Base-by-base conservation (phyloP, 2,329 filamentous ascomycete species). In the Calonectria pauciramosa region DNA sequence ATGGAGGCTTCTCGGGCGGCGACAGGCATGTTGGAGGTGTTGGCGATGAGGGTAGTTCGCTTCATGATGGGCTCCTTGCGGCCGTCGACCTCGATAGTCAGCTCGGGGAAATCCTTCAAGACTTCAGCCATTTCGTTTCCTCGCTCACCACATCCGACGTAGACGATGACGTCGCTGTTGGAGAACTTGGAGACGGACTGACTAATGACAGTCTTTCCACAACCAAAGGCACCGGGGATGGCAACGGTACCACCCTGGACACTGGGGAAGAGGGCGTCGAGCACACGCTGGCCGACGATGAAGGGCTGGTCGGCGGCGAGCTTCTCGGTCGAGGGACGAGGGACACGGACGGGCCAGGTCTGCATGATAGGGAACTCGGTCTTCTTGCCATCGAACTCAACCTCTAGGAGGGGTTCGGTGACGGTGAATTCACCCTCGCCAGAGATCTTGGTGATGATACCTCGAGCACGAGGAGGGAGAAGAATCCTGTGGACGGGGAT, bases 121-220 rank as follows among this genome's bases (percentile, higher is more conserved):
- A 99, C 97, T 91, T 99, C 97, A 78, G 97, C 97, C 97, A 99
- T 99, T 88, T 99, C 97, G 85, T 99, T 99, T 80, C 97, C 97
- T 82, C 97, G 94, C 88, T 99, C 97, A 81, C 96, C 95, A 32
- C 87, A 83, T 88, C 97, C 97, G 75, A 99, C 97, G 85, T 99
- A 99, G 81, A 99, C 95, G 80, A 99, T 99, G 83, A 99, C 95
- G 85, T 99, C 97, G 86, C 94, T 97, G 93, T 99, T 99, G 84
- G 97, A 99, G 90, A 99, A 99, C 88, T 99, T 99, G 86, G 97
- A 99, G 77, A 99, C 94, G 75, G 95, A 98, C 88, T 99, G 97
- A 83, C 94, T 96, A 87, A 99, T 99, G 89, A 99, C 97, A 82
- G 97, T 99, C 93, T 99, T 99, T 84, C 97, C 97, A 83, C 97